Conservation (phyloP, 2,329 filamentous ascomycete genomes). For the Lecanicillium sp. region DNA sequence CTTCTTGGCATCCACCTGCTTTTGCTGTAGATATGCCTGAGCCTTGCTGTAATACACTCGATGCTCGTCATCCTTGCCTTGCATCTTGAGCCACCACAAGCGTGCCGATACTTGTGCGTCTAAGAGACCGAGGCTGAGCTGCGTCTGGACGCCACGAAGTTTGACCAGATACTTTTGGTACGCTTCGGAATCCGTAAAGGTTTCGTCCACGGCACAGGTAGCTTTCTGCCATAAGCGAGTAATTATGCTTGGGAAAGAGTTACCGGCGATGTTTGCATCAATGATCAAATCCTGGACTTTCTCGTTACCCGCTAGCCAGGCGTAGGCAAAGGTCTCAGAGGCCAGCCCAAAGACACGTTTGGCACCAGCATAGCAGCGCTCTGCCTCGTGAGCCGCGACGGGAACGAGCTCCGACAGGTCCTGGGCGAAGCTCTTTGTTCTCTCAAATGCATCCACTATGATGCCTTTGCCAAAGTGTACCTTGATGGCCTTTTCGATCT, state of each 20-base stretch:
- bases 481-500: constrained; percentile 54
- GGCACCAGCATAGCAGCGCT: constrained; percentile 30
- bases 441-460: constrained; percentile 39
- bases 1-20: constrained; percentile 27
- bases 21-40: constrained; percentile 33
- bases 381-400: constrained; percentile 33
- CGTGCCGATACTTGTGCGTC: constrained; percentile 51
- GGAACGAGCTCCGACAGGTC: constrained; percentile 35
- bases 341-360: constrained; percentile 26
- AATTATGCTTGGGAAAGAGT: not conserved
- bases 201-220: not conserved
- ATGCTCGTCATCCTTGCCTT: constrained; percentile 42
- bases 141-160: constrained; percentile 25
- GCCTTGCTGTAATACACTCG: constrained; percentile 44
- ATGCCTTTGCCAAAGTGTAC: constrained; percentile 52
- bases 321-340: constrained; percentile 23
- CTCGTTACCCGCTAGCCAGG: not conserved
- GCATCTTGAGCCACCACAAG: constrained; percentile 51
- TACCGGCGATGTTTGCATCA: not conserved
- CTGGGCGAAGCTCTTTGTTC: constrained; percentile 37
- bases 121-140: constrained; percentile 40
- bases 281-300: constrained; percentile 3
- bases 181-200: not conserved
- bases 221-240: not conserved
- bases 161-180: constrained; percentile 18